Base-by-base conservation (phyloP, 1,284 basidiomycete species). In the Cerrena zonata region DNA sequence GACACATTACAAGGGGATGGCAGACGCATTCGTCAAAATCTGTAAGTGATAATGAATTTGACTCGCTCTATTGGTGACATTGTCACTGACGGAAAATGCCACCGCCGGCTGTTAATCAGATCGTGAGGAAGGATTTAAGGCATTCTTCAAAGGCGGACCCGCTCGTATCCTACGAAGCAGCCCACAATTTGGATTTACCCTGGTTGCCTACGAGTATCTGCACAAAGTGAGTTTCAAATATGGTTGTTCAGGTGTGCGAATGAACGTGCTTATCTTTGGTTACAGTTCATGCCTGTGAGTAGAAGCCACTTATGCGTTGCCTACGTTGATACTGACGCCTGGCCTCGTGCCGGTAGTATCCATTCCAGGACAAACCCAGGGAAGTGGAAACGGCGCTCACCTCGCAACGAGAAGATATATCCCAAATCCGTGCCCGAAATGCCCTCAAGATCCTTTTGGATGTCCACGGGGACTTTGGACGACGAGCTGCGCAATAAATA, bases 131-230 rank as follows among this genome's bases (percentile, higher is more conserved):
- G 92, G 91, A 5, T 89, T 90, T 67, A 77, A 73, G 43, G 95
- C 96, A 7, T 75, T 99, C 56, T 99, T 91, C 82, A 99, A 98
- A 70, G 96, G 95, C 48, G 94, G 94, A 47, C 79, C 90, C 24
- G 95, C 95, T 40, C 90, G 94, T 58, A 77, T 97, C 46, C 72
- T 96, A 53, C 80, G 94, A 58, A 91, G 89, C 67, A 91, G 85
- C 62, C 87, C 86, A 51, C 88, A 92, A 65, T 95, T 94, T 65
- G 91, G 91, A 48, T 96, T 94, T 59, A 99, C 95, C 21, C 76
- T 99, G 24, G 85, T 96, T 55, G 87, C 84, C 34, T 92, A 92
- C 70, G 90, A 93, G 65, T 82, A 87, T 65, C 70, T 91, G 56
- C 80, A 89, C 61, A 84, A 86, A 75, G 81, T 82, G 41, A 41